These are phyloP conservation scores for Rhodotorula sp. DNA, from an alignment of 1,284 basidiomycete species.

Conservation along the genomic window DNA sequence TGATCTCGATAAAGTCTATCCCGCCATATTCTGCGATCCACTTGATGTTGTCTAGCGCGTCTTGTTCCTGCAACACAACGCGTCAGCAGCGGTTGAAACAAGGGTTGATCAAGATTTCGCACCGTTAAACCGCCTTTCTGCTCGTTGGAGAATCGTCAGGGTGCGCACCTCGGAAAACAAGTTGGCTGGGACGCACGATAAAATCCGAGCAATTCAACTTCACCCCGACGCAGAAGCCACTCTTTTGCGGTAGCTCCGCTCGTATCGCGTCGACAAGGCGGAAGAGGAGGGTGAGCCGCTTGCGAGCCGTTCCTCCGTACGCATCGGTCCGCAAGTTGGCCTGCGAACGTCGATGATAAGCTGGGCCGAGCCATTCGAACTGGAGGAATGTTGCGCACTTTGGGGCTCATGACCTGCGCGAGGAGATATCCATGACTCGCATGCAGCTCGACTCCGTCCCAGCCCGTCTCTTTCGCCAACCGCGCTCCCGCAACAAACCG, in stretches of 20 bases:
- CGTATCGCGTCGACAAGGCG: slow-evolving; percentile 66
- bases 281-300: slow-evolving; percentile 57
- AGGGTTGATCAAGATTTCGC: not conserved
- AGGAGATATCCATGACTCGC: slow-evolving; percentile 63
- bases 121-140: slow-evolving; percentile 51
- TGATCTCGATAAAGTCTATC: slow-evolving; percentile 81
- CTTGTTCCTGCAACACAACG: slow-evolving; percentile 46
- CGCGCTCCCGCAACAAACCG: slow-evolving; percentile 69
- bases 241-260: slow-evolving; percentile 52
- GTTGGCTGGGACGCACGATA: slow-evolving; percentile 46
- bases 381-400: slow-evolving; percentile 54
- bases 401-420: slow-evolving; percentile 76
- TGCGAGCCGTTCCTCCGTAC: slow-evolving; percentile 56
- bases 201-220: slow-evolving; percentile 90
- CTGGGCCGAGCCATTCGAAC: not conserved
- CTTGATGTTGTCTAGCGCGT: slow-evolving; percentile 64
- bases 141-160: no score
- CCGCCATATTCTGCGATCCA: slow-evolving; percentile 63
- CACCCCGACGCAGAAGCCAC: slow-evolving; percentile 70
- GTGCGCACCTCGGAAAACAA: not conserved
- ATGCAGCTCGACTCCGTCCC: slow-evolving; percentile 87
- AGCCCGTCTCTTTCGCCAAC: slow-evolving; percentile 67
- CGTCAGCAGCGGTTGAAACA: not conserved
- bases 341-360: slow-evolving; percentile 49
- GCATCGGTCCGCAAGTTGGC: slow-evolving; percentile 66